Evolutionary conservation across 1,284 basidiomycete genomes (phyloP).

Genomic region (Irpex sp.): DNA sequence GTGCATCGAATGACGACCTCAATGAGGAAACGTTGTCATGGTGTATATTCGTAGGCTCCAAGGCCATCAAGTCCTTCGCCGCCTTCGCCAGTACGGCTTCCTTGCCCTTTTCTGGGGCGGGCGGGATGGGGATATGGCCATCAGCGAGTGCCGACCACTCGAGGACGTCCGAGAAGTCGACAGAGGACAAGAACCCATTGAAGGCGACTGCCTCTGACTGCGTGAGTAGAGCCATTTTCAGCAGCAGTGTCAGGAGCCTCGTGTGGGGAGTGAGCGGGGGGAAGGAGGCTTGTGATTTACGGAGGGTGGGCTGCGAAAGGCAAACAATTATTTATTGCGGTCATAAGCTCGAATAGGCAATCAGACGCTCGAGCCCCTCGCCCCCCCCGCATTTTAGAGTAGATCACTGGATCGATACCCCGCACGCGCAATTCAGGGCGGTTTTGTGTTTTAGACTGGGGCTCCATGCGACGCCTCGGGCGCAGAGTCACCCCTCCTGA

Average conservation of each 20-base stretch:
- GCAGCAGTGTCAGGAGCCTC: background rate
- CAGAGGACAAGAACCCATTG: constrained; percentile 45
- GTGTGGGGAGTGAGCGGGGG: background rate
- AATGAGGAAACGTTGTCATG: background rate
- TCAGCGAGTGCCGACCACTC: constrained; percentile 20
- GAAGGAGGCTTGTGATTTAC: constrained; percentile 1
- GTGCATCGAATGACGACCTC: background rate
- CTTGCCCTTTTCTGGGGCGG: constrained; percentile 34
- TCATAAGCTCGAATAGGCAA: background rate
- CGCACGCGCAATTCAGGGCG: background rate
- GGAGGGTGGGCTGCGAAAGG: background rate
- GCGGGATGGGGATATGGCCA: constrained; percentile 18
- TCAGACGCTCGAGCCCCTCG: background rate
- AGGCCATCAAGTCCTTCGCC: constrained; percentile 67
- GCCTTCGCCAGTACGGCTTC: constrained; percentile 61
- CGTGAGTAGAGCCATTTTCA: constrained; percentile 41
- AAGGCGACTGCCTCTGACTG: constrained; percentile 47
- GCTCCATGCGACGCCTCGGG: too few relatives aligned
- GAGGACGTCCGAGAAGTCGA: constrained; percentile 37
- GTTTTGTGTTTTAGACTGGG: background rate
- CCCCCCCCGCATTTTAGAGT: background rate
- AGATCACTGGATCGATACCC: background rate
- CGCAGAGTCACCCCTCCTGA: background rate
- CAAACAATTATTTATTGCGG: background rate
- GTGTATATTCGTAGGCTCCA: constrained; percentile 32